Conservation (phyloP, 805 yeast genomes). For the Candida odintsovae region DNA sequence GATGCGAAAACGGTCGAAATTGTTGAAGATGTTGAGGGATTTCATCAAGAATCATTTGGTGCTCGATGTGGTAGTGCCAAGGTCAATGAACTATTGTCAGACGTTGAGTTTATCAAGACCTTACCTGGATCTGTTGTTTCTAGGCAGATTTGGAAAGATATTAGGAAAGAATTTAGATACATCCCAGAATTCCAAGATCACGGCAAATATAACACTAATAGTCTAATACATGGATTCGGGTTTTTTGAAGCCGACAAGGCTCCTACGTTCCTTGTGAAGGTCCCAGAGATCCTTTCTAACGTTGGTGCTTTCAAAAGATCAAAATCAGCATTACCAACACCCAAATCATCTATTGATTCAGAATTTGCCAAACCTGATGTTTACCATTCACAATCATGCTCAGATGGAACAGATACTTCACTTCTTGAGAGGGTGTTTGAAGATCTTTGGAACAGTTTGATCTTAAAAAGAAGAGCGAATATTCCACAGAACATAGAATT, state of each 20-base stretch:
- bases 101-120: background rate
- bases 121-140: conserved; percentile 1
- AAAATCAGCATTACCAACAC: background rate
- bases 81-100: background rate
- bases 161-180: background rate
- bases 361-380: background rate
- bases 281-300: background rate
- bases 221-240: background rate
- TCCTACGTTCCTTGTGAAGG: background rate
- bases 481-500: background rate
- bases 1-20: background rate
- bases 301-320: background rate
- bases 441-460: background rate
- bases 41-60: background rate
- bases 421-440: background rate
- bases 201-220: background rate
- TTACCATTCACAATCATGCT: background rate
- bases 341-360: background rate
- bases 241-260: background rate
- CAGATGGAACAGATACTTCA: background rate
- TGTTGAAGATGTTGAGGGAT: background rate
- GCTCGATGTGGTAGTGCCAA: background rate
- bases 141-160: background rate
- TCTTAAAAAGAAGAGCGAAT: background rate
- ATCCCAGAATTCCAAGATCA: background rate